Base-by-base conservation (phyloP, 192 early-diverging fungal species). In the Radiomyces spectabilis region DNA sequence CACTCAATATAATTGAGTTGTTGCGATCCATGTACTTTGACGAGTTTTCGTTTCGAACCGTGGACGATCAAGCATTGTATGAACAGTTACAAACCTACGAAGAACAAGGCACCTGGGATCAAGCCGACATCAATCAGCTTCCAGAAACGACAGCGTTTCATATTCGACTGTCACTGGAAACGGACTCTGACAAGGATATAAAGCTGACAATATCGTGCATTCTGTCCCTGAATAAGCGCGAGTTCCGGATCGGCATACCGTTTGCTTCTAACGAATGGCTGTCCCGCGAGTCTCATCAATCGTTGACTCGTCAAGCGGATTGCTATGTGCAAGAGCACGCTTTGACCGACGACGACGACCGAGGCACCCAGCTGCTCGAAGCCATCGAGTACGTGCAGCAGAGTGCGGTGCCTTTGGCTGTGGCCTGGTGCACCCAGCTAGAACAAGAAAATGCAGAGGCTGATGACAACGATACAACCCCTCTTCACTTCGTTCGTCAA, bases 11-110 rank as follows among this genome's bases (percentile, higher is more conserved):
- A 12, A 53, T 53, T 43, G 42, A 53, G 7, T 7, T 61, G 13
- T 24, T 61, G n/a, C 41, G 53, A 35, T 52, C 59, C 0, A 53
- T 61, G 15, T 61, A 61, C n/a, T 61, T 46, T 53, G 13, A 59
- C 21, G 59, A 61, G 16, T 61, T 61, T 46, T 19, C 40, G 25
- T 61, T 51, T 35, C n/a, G 31, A 30, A 22, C 16, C 16, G 24
- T 0, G 6, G 10, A 38, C 27, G 51, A 52, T 32, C 41, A 43
- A 38, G 4, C 13, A 6, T 21, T 53, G 4, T 46, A 42, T 15
- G 13, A 6, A 33, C 13, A 24, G 27, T 26, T 61, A 2, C 21
- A 27, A 0, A 21, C 16, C 2, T 16, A 27, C 6, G 19, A 27
- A 24, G 47, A 51, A 25, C 31, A 3, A 26, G 41, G 32, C 12